Base-by-base conservation (phyloP, 1,139 yeast genomes). In the Pichia norvegensis region DNA sequence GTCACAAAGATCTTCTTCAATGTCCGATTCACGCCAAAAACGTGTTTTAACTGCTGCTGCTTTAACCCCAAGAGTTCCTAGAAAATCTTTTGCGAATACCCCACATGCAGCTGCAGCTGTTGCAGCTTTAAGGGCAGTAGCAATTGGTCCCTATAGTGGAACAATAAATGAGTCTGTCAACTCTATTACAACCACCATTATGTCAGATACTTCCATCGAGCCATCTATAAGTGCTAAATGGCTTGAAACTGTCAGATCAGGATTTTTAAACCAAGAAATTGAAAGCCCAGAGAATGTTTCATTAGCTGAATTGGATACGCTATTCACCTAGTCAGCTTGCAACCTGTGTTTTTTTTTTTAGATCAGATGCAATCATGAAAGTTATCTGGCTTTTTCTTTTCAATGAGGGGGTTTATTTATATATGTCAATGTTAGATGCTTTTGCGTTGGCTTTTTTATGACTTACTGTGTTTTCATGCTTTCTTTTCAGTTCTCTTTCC, bases 11-110 rank as follows among this genome's bases (percentile, higher is more conserved):
- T 11, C 25, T 9, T 41, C 45, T 21, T n/a, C 40, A 19, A 11
- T 19, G 20, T 23, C 66, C 67, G 48, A 33, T 2, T 23, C 37
- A 4, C 44, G 41, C 35, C 33, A 48, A 10, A 48, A 41, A 23
- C 41, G 35, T 17, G 29, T 46, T 21, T 60, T 82, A 46, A 81
- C 88, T n/a, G 86, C 86, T 33, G 90, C 90, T 19, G 87, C 88
- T 16, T 87, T 86, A 29, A 86, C 90, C 38, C 92, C 90, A 48
- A 70, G 90, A 57, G 77, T 83, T n/a, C 81, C 86, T 19, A 74
- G 77, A 52, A 56, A 58, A 38, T 74, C 81, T 7, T 67, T 77
- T 53, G 69, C 75, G 20, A 81, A 71, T 53, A 69, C 76, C 45
- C 79, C 83, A 13, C 70, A 72, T 54, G 84, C 84, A 8, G 82